Evolutionary conservation across 2,329 filamentous ascomycete genomes (phyloP).

Genomic region (Diaporthe longicolla): DNA sequence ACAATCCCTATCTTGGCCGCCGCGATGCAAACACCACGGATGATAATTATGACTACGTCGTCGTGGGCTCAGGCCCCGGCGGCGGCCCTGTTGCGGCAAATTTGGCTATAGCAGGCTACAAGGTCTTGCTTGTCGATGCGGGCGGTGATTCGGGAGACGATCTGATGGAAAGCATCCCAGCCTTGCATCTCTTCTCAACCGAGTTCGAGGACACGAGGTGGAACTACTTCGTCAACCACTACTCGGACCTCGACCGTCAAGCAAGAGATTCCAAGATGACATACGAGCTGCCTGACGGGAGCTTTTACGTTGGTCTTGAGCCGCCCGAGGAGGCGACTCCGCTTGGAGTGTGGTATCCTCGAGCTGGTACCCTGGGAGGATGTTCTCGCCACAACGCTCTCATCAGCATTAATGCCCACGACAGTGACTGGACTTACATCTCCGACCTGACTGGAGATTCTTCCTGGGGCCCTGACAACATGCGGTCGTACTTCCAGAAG

Average conservation of each 20-base stretch:
- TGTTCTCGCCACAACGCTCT: constrained; percentile 63
- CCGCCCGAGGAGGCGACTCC: constrained; percentile 48
- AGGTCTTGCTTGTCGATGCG: constrained; percentile 65
- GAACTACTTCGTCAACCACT: constrained; percentile 37
- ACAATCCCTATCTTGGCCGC: constrained; percentile 19
- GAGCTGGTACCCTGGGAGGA: constrained; percentile 47
- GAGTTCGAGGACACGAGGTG: constrained; percentile 33
- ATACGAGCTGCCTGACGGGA: constrained; percentile 37
- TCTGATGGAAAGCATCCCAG: constrained; percentile 48
- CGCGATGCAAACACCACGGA: constrained; percentile 14
- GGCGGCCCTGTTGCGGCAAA: constrained; percentile 63
- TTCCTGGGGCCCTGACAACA: constrained; percentile 62
- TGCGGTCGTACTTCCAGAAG: constrained; percentile 63
- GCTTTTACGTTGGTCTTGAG: constrained; percentile 40
- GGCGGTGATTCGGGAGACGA: constrained; percentile 61
- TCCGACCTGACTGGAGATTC: constrained; percentile 62
- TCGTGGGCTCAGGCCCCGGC: constrained; percentile 65
- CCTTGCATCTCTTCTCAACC: constrained; percentile 26
- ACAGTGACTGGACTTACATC: constrained; percentile 64
- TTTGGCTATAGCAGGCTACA: constrained; percentile 64
- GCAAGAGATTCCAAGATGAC: constrained; percentile 31
- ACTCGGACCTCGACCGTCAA: constrained; percentile 44
- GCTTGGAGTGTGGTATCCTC: constrained; percentile 50
- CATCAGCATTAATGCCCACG: constrained; percentile 62
- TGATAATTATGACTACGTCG: constrained; percentile 63